These are phyloP conservation scores for Calonectria multiphialidica DNA, from an alignment of 2,329 filamentous ascomycete species.

Conservation along the genomic window DNA sequence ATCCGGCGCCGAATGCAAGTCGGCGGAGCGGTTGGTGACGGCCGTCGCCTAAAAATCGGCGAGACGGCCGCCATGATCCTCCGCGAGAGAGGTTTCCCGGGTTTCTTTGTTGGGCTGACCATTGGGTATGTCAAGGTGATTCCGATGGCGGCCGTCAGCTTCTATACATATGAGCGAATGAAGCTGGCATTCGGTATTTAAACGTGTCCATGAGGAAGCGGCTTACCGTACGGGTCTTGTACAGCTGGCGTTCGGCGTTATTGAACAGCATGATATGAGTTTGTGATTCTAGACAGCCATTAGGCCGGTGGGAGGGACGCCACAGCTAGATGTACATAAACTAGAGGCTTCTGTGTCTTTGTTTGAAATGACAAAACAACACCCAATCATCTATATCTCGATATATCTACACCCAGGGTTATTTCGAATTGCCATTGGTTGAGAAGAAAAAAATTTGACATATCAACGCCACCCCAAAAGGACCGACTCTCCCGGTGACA, in stretches of 20 bases:
- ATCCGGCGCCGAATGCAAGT: constrained; percentile 96
- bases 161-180: constrained; percentile 75
- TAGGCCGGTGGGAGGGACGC: not conserved
- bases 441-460: not conserved
- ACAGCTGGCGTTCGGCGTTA: constrained; percentile 42
- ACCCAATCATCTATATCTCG: not conserved
- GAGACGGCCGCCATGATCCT: constrained; percentile 85
- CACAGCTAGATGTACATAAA: constrained; percentile 16
- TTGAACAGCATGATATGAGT: constrained; percentile 29
- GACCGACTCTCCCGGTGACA: not conserved
- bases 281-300: constrained; percentile 11
- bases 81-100: constrained; percentile 79
- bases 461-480: not conserved
- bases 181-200: constrained; percentile 76
- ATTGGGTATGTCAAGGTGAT: constrained; percentile 97
- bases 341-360: constrained; percentile 14
- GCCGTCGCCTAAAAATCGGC: constrained; percentile 79
- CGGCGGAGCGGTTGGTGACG: constrained; percentile 92
- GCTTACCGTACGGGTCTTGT: constrained; percentile 8
- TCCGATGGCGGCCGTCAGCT: constrained; percentile 83
- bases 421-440: not conserved
- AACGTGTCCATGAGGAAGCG: constrained; percentile 23
- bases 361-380: not conserved
- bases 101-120: constrained; percentile 92
- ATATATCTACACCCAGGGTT: not conserved